A percentile compares a stretch with the other conserved stretches of the same genome.
Conservation (phyloP, 306 rosid genomes). For the Coriaria nepalensis region DNA sequence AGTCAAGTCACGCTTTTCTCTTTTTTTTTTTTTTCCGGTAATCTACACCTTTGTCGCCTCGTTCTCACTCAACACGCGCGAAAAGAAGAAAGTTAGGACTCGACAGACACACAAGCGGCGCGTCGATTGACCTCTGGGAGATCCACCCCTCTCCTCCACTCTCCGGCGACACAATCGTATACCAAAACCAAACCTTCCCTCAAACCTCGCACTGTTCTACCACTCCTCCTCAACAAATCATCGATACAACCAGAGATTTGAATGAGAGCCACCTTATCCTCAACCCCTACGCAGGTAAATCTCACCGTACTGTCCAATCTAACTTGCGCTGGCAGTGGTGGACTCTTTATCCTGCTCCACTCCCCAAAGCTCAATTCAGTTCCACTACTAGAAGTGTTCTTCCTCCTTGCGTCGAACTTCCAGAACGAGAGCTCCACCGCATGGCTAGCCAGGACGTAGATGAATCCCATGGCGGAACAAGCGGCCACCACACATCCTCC, state of each 20-base stretch:
- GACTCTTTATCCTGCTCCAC: slow-evolving; percentile 53
- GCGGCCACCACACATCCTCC: slow-evolving; percentile 76
- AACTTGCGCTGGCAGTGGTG: slow-evolving; percentile 42
- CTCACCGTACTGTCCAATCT: slow-evolving; percentile 48
- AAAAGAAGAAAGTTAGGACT: slow-evolving; percentile 20
- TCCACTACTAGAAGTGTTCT: not conserved
- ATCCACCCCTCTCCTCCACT: slow-evolving; percentile 42
- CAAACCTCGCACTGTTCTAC: slow-evolving; percentile 24
- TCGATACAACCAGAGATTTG: slow-evolving; percentile 34
- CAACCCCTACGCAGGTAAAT: slow-evolving; percentile 49
- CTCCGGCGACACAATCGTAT: slow-evolving; percentile 29
- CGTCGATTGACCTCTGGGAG: slow-evolving; percentile 51
- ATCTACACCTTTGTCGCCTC: too few species aligned
- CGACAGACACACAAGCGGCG: slow-evolving; percentile 56
- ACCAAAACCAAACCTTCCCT: slow-evolving; percentile 43
- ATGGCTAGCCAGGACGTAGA: slow-evolving; percentile 51
- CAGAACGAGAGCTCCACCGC: slow-evolving; percentile 64
- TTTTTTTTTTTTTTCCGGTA: too few species aligned
- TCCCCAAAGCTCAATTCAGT: slow-evolving; percentile 39
- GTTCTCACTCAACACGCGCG: too few species aligned
- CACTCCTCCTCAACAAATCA: slow-evolving; percentile 23
- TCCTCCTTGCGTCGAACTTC: slow-evolving; percentile 47
- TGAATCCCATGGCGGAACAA: slow-evolving; percentile 24
- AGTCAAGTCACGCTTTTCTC: too few species aligned
- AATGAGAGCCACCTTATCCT: slow-evolving; percentile 40